phyloP scores from a whole-genome alignment of 441 rosid genomes.

The Populus hybrid region DNA sequence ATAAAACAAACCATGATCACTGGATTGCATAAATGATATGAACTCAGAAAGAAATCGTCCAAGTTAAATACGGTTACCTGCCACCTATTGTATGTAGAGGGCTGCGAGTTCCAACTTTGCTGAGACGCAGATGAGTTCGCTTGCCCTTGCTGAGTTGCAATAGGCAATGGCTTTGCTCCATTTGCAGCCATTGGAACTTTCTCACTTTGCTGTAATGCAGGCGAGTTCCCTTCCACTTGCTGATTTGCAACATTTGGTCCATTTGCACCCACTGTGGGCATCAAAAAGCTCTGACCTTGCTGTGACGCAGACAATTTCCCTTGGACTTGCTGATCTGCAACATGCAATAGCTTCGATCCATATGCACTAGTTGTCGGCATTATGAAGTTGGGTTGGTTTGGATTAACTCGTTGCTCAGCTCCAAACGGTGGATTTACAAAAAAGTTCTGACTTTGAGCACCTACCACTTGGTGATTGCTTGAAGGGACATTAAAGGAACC shows the following conservation, averaged over 20 bases:
- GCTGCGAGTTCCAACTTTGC: constrained; percentile 26
- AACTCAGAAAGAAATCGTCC: neutral
- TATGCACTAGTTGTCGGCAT: neutral
- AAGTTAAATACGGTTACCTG: constrained; percentile 30
- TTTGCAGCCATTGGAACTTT: neutral
- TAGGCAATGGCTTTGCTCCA: neutral
- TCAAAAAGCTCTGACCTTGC: neutral
- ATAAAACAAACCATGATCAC: too few relatives aligned
- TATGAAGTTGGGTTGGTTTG: constrained; percentile 19
- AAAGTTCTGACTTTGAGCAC: constrained; percentile 28
- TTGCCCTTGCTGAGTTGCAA: constrained; percentile 26
- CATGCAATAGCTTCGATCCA: constrained; percentile 10
- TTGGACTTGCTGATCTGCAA: neutral
- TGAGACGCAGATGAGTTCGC: constrained; percentile 27
- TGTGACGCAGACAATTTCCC: neutral
- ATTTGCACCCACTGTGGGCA: neutral
- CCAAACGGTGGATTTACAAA: constrained; percentile 27
- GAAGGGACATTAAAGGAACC: constrained; percentile 15
- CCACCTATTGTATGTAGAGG: constrained; percentile 25
- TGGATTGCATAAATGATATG: neutral
- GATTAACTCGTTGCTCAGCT: constrained; percentile 30
- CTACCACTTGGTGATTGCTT: constrained; percentile 15
- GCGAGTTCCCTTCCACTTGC: neutral
- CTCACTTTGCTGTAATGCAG: neutral
- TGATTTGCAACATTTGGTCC: neutral